phyloP scores from a whole-genome alignment of 106 monocot species.

The Gastrodia elata region DNA sequence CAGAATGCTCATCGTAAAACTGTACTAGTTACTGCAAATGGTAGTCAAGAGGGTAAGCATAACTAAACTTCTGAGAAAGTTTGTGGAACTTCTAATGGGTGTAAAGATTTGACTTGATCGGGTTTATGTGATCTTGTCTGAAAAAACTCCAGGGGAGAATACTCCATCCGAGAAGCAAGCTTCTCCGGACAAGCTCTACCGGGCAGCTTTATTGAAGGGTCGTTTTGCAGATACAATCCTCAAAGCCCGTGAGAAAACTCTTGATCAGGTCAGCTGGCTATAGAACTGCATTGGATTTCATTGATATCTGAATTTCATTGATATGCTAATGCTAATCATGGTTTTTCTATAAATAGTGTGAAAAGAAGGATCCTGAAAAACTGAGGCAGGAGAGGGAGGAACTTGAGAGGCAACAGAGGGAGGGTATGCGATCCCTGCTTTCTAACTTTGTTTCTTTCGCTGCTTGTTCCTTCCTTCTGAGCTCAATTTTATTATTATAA shows the following conservation, averaged over 20 bases:
- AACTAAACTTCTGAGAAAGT: slow-evolving; percentile 19
- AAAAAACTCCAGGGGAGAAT: slow-evolving; percentile 48
- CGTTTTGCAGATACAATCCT: slow-evolving; percentile 96
- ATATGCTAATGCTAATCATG: not conserved
- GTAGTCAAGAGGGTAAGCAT: slow-evolving; percentile 71
- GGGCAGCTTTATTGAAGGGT: slow-evolving; percentile 64
- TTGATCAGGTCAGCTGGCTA: slow-evolving; percentile 61
- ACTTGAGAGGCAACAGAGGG: slow-evolving; percentile 62
- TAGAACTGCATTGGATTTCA: not conserved
- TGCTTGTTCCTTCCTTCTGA: not conserved
- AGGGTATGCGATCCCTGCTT: slow-evolving; percentile 32
- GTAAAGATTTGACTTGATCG: slow-evolving; percentile 27
- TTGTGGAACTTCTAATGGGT: slow-evolving; percentile 15
- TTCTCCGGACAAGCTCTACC: slow-evolving; percentile 73
- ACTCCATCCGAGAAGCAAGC: slow-evolving; percentile 66
- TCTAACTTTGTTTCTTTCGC: not conserved
- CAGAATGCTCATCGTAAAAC: slow-evolving; percentile 19
- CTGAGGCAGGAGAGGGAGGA: slow-evolving; percentile 71
- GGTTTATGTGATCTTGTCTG: slow-evolving; percentile 24
- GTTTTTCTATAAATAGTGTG: slow-evolving; percentile 27
- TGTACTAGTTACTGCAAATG: slow-evolving; percentile 22
- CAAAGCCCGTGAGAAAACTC: slow-evolving; percentile 88
- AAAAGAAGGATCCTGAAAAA: slow-evolving; percentile 75
- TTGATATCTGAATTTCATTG: not conserved
- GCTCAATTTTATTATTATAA: not conserved